A percentile compares a stretch with the other conserved stretches of the same genome.
Conservation (phyloP, 352 stramenopile species). For the Pilasporangium apinafurcum region DNA sequence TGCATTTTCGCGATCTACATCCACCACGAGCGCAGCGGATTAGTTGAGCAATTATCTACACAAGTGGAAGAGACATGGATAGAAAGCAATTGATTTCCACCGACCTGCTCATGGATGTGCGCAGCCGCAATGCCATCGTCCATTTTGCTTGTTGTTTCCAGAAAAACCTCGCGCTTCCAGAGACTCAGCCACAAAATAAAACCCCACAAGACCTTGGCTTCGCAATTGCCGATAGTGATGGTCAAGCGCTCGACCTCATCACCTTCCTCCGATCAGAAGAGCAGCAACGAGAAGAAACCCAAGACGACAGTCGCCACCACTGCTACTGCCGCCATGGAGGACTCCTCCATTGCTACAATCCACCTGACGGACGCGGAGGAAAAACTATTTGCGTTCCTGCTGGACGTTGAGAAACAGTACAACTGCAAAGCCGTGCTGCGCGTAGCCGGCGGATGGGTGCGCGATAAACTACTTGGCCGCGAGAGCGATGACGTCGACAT, state of each 20-base stretch:
- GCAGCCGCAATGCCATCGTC: slow-evolving; percentile 15
- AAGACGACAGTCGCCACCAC: neutral
- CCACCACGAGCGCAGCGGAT: too few relatives aligned
- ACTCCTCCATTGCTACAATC: slow-evolving; percentile 16
- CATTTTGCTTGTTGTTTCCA: slow-evolving; percentile 5
- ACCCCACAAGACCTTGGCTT: neutral
- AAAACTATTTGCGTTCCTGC: slow-evolving; percentile 57
- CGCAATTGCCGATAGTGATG: too few relatives aligned
- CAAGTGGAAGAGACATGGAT: neutral
- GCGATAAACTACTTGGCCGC: slow-evolving; percentile 93
- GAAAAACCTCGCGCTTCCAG: neutral
- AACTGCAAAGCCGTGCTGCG: slow-evolving; percentile 77
- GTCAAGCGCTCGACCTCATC: too few relatives aligned
- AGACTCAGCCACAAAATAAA: neutral
- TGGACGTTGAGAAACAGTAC: slow-evolving; percentile 52
- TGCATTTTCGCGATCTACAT: slow-evolving; percentile 27
- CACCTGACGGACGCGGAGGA: slow-evolving; percentile 38
- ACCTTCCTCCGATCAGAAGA: too few relatives aligned
- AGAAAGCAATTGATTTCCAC: too few relatives aligned
- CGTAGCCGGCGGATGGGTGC: slow-evolving; percentile 98
- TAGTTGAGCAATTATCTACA: too few relatives aligned
- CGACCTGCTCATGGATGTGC: slow-evolving; percentile 16
- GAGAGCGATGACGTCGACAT: slow-evolving; percentile 97
- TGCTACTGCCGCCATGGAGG: neutral
- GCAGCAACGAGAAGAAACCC: slow-evolving; percentile 30